These are phyloP conservation scores for Adiantum capillusveneris DNA, from an alignment of 75 land plant genomes.

Conservation along the genomic window DNA sequence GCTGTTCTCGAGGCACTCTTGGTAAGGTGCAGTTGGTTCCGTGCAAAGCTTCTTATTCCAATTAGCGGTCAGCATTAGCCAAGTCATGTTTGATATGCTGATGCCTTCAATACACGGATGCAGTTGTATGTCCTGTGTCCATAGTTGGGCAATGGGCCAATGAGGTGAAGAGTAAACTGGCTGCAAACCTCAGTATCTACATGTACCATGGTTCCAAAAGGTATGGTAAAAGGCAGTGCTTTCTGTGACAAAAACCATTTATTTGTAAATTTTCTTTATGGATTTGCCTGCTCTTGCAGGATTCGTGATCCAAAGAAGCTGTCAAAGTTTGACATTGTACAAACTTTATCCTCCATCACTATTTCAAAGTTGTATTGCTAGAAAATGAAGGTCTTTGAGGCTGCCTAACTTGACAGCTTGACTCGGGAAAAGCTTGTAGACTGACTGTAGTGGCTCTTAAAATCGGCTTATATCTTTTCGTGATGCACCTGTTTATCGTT, in stretches of 20 bases:
- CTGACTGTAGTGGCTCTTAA: too few relatives aligned
- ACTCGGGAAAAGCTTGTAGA: too few relatives aligned
- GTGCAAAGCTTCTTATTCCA: background rate
- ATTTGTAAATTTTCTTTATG: too few relatives aligned
- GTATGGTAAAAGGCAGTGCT: conserved; percentile 4
- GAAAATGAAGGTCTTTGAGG: too few relatives aligned
- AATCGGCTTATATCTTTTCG: too few relatives aligned
- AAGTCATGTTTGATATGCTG: too few relatives aligned
- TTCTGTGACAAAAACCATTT: too few relatives aligned
- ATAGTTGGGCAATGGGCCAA: conserved; percentile 51
- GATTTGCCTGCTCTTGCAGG: conserved; percentile 21
- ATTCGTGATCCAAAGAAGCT: conserved; percentile 41
- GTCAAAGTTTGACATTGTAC: conserved; percentile 38
- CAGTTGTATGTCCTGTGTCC: conserved; percentile 46
- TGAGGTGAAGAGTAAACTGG: conserved; percentile 42
- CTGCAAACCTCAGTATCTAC: conserved; percentile 37
- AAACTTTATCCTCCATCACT: background rate
- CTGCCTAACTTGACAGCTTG: too few relatives aligned
- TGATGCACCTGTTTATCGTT: too few relatives aligned
- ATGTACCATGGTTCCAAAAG: conserved; percentile 48
- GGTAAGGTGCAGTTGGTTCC: conserved; percentile 7
- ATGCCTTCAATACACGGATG: background rate
- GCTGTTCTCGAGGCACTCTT: conserved; percentile 30
- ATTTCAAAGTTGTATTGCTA: background rate
- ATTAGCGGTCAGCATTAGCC: too few relatives aligned